Conservation (phyloP, 73 alveolate species). For the Tetrahymena elliotti region DNA sequence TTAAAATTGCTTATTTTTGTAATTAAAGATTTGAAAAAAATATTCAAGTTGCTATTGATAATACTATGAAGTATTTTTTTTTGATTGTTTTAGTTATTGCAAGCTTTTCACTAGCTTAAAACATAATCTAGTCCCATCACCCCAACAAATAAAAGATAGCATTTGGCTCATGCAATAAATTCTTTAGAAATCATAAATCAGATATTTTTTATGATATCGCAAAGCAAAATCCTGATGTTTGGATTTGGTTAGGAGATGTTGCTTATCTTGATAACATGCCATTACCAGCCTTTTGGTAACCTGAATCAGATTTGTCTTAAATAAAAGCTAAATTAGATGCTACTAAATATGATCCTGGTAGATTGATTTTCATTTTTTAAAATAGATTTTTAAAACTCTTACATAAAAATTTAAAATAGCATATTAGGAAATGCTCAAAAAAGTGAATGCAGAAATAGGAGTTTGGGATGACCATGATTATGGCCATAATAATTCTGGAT, state of each 20-base stretch:
- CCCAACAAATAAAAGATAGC: neutral
- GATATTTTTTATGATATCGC: neutral
- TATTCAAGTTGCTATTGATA: too few relatives aligned
- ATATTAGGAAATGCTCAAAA: constrained; percentile 16
- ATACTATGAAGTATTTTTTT: neutral
- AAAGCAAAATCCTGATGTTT: neutral
- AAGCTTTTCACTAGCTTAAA: neutral
- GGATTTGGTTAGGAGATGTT: constrained; percentile 36
- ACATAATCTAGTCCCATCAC: neutral
- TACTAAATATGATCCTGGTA: constrained; percentile 4
- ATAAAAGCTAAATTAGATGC: neutral
- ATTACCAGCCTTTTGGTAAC: constrained; percentile 9
- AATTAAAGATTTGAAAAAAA: too few relatives aligned
- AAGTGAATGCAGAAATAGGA: constrained; percentile 40
- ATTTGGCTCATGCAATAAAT: neutral
- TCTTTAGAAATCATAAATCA: neutral
- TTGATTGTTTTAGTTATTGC: neutral
- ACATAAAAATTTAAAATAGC: neutral
- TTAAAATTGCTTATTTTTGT: neutral
- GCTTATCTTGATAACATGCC: constrained; percentile 39
- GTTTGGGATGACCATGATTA: constrained; percentile 77
- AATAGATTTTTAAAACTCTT: too few relatives aligned
- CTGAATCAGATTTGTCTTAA: constrained; percentile 2
- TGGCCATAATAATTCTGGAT: constrained; percentile 59
- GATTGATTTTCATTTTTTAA: neutral